Evolutionary conservation across 805 yeast genomes (phyloP).

Genomic region (Metschnikowia vanudenii): DNA sequence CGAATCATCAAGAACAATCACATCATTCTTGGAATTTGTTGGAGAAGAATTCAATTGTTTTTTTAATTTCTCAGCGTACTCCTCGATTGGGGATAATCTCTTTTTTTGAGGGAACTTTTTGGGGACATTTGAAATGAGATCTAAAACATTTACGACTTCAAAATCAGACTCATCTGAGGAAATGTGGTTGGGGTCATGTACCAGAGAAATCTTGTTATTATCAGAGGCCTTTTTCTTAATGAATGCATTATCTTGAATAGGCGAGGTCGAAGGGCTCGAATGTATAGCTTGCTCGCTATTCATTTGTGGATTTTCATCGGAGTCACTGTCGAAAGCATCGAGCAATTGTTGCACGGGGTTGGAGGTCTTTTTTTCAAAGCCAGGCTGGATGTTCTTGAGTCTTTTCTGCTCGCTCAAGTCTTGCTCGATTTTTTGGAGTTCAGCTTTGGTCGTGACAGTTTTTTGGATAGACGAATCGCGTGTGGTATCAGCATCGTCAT

Average conservation of each 20-base stretch:
- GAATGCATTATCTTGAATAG: constrained; percentile 15
- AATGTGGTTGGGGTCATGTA: not conserved
- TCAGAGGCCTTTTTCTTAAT: not conserved
- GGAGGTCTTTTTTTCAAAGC: constrained; percentile 23
- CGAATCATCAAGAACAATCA: constrained; percentile 30
- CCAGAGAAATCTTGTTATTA: not conserved
- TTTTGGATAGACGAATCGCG: constrained; percentile 22
- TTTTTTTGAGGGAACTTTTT: constrained; percentile 3
- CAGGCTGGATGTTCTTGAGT: constrained; percentile 31
- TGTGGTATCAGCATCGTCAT: constrained; percentile 23
- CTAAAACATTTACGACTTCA: constrained; percentile 9
- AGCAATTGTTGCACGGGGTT: constrained; percentile 34
- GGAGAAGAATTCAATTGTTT: constrained; percentile 29
- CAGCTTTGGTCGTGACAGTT: constrained; percentile 23
- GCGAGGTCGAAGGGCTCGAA: constrained; percentile 37
- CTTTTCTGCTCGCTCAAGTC: constrained; percentile 37
- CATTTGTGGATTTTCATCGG: constrained; percentile 16
- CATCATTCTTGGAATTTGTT: constrained; percentile 14
- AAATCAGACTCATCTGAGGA: constrained; percentile 3
- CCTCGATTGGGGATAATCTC: constrained; percentile 30
- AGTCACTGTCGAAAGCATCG: constrained; percentile 33
- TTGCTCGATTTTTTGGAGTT: constrained; percentile 32
- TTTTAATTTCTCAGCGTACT: constrained; percentile 35
- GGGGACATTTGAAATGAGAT: constrained; percentile 10
- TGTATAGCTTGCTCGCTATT: constrained; percentile 13